Percentiles rank a stretch among this genome's conserved stretches.
phyloP scores from a whole-genome alignment of 768 basidiomycete genomes.

The Tephrocybe rancida region DNA sequence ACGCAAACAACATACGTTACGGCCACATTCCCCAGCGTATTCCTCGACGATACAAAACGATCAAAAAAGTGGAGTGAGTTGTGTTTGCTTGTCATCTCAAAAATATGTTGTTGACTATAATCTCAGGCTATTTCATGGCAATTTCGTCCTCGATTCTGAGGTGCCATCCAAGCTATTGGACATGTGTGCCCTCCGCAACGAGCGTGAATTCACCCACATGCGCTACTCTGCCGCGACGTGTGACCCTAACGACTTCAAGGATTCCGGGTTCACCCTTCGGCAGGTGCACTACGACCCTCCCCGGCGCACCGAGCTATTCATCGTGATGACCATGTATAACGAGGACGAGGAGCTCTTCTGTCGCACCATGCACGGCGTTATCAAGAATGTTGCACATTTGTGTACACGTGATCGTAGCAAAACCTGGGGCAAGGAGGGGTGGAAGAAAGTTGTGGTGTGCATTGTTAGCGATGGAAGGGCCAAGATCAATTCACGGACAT shows the following conservation, averaged over 20 bases:
- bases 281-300: conserved; percentile 93
- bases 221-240: conserved; percentile 95
- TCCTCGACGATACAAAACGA: conserved; percentile 88
- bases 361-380: conserved; percentile 93
- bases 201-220: conserved; percentile 95
- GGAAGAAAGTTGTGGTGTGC: conserved; percentile 98
- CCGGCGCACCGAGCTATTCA: conserved; percentile 90
- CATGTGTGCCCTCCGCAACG: conserved; percentile 74
- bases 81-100: not conserved
- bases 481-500: conserved; percentile 83
- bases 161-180: conserved; percentile 92
- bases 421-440: conserved; percentile 97
- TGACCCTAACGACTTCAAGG: conserved; percentile 91
- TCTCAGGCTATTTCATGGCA: conserved; percentile 81
- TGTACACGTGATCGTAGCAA: conserved; percentile 85
- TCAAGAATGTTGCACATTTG: conserved; percentile 90
- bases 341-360: conserved; percentile 91
- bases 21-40: conserved; percentile 91
- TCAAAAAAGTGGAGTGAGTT: conserved; percentile 86
- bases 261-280: conserved; percentile 81
- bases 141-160: conserved; percentile 87
- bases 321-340: conserved; percentile 99
- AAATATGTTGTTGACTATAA: not conserved
- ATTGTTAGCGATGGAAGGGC: conserved; percentile 85
- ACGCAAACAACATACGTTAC: conserved; percentile 70